These are phyloP conservation scores for Lentinula novae-zelandiae DNA, from an alignment of 1,284 basidiomycete species.

Conservation along the genomic window DNA sequence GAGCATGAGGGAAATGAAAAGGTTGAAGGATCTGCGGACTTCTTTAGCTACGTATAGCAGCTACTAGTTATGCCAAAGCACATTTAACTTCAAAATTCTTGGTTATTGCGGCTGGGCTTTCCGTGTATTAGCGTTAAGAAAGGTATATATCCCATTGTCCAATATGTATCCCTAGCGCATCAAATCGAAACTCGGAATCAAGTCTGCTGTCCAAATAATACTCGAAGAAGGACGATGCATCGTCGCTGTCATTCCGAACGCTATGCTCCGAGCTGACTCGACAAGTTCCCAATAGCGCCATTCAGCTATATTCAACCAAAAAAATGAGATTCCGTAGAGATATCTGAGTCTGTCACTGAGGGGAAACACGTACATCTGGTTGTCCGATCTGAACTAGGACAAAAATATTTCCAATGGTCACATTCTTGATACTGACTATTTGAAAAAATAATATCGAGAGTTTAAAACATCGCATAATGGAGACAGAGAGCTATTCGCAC, in stretches of 20 bases:
- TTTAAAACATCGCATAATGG: background rate
- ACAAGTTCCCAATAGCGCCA: background rate
- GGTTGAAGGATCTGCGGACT: too few species aligned
- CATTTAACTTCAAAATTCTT: too few species aligned
- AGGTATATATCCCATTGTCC: too few species aligned
- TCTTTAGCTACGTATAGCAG: too few species aligned
- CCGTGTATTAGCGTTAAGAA: background rate
- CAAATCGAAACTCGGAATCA: too few species aligned
- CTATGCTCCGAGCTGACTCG: background rate
- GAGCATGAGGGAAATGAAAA: too few species aligned
- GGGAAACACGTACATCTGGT: conserved; percentile 14
- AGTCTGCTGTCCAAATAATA: too few species aligned
- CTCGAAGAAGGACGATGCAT: too few species aligned
- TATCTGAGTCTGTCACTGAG: background rate
- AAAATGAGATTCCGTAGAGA: background rate
- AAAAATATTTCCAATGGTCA: conserved; percentile 19
- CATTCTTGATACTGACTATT: conserved; percentile 18
- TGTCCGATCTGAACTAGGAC: conserved; percentile 21
- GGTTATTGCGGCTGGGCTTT: background rate
- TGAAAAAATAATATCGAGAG: background rate
- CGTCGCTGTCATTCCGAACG: background rate
- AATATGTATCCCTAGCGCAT: too few species aligned
- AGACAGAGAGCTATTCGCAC: conserved; percentile 8
- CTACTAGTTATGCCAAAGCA: too few species aligned
- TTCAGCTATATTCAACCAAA: background rate